These are phyloP conservation scores for Immersiella caudata DNA, from an alignment of 495 filamentous ascomycete genomes.

Conservation along the genomic window DNA sequence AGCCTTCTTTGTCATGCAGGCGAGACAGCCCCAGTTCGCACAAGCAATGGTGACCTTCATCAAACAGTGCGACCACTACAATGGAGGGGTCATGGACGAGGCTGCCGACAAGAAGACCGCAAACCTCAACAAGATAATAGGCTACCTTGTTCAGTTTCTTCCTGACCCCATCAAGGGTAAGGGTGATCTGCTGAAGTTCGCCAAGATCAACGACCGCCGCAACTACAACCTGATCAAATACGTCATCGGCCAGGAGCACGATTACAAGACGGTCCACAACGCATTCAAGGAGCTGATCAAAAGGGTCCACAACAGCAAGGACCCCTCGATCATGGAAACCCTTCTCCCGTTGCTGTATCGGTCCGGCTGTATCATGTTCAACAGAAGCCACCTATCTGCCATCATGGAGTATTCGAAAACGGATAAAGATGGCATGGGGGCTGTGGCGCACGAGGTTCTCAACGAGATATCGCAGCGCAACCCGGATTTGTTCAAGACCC, in stretches of 20 bases:
- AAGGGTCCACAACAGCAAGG: conserved; percentile 62
- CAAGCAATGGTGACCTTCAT: conserved; percentile 72
- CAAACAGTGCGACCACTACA: conserved; percentile 80
- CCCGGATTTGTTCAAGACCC: conserved; percentile 85
- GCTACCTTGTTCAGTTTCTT: conserved; percentile 70
- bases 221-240: conserved; percentile 87
- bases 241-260: conserved; percentile 80
- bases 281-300: conserved; percentile 88
- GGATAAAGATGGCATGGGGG: conserved; percentile 74
- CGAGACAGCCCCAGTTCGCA: conserved; percentile 69
- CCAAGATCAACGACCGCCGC: conserved; percentile 86
- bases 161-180: conserved; percentile 69
- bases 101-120: conserved; percentile 68
- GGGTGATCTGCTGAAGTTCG: conserved; percentile 84
- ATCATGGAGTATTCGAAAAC: conserved; percentile 85
- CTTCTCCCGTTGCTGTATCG: conserved; percentile 83
- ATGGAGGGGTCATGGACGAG: conserved; percentile 79
- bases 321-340: conserved; percentile 69
- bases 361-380: conserved; percentile 81
- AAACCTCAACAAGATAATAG: conserved; percentile 66
- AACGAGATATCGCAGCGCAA: conserved; percentile 89
- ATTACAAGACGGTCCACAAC: conserved; percentile 86
- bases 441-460: conserved; percentile 83
- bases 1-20: conserved; percentile 87
- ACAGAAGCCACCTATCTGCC: conserved; percentile 86